Base-by-base conservation (phyloP, 106 monocot species). In the Alisma plantagoaquatica region DNA sequence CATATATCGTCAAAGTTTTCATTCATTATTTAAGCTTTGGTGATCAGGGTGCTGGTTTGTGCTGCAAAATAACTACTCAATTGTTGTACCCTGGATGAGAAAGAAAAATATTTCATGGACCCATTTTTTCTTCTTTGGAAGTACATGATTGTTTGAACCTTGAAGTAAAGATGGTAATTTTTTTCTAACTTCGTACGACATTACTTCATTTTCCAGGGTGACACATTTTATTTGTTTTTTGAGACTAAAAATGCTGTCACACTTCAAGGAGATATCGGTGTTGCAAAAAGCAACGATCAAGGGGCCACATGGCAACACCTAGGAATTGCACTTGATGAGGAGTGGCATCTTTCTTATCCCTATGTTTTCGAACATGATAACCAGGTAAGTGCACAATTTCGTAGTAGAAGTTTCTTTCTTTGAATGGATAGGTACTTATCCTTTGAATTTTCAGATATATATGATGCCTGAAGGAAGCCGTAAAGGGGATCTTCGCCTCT, bases 341-440 rank as follows among this genome's bases (percentile, higher is more conserved):
- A 69, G 25, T 93, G 92, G 87, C 92, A 93, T 72, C 87, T 93
- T 56, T 93, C 92, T 56, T 93, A 87, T 77, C 92, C 92, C 11
- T 93, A 77, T 70, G 77, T 93, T 31, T 93, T 93, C 69, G 66
- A 23, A 10, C 54, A 83, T 21, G 43, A 77, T 31, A 59, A 66
- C 28, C 73, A 83, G 53, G 92, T 93, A 71, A 73, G 44, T 17
- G 4, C 24, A 28, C n/a, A n/a, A n/a, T n/a, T n/a, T n/a, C n/a
- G n/a, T n/a, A n/a, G n/a, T n/a, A n/a, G n/a, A n/a, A n/a, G n/a
- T n/a, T n/a, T n/a, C n/a, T n/a, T n/a, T n/a, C n/a, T n/a, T n/a
- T n/a, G n/a, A n/a, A n/a, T n/a, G n/a, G n/a, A n/a, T n/a, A n/a
- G n/a, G 51, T 22, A 19, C 24, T 35, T 51, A 3, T 51, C 15